Evolutionary conservation across 2,329 filamentous ascomycete species (phyloP).

Genomic region (Sporothrix phasma): DNA sequence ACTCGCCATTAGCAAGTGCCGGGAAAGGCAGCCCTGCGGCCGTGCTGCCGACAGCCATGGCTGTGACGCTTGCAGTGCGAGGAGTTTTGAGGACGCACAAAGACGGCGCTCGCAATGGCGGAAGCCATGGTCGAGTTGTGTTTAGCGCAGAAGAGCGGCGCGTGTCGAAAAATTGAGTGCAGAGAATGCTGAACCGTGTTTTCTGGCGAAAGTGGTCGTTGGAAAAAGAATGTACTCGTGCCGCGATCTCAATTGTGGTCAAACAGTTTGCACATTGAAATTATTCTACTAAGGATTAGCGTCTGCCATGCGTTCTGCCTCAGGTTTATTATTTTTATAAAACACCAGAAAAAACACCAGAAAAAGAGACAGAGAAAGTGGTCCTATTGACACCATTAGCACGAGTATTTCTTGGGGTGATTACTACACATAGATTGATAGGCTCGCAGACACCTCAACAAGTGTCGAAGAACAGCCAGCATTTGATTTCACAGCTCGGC

Average conservation of each 20-base stretch:
- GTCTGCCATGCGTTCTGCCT: too few species aligned
- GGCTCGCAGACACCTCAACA: too few species aligned
- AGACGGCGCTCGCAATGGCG: constrained; percentile 4
- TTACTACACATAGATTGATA: too few species aligned
- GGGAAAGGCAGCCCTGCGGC: neutral
- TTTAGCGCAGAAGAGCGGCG: neutral
- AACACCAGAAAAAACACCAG: too few species aligned
- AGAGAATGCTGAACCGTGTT: neutral
- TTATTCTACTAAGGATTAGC: too few species aligned
- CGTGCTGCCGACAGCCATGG: neutral
- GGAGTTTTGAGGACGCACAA: neutral
- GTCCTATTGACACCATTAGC: too few species aligned
- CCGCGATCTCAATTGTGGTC: neutral
- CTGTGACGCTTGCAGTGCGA: neutral
- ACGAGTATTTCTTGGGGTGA: too few species aligned
- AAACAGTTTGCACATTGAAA: too few species aligned
- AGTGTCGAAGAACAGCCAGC: too few species aligned
- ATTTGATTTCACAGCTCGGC: too few species aligned
- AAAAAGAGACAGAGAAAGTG: too few species aligned
- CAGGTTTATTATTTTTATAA: neutral
- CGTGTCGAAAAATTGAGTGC: neutral
- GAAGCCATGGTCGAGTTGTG: neutral
- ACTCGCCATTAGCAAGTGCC: constrained; percentile 13
- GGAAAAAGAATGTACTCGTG: neutral
- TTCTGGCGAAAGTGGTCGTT: neutral